phyloP scores from a whole-genome alignment of 768 basidiomycete genomes.

The Scleroderma bovista region DNA sequence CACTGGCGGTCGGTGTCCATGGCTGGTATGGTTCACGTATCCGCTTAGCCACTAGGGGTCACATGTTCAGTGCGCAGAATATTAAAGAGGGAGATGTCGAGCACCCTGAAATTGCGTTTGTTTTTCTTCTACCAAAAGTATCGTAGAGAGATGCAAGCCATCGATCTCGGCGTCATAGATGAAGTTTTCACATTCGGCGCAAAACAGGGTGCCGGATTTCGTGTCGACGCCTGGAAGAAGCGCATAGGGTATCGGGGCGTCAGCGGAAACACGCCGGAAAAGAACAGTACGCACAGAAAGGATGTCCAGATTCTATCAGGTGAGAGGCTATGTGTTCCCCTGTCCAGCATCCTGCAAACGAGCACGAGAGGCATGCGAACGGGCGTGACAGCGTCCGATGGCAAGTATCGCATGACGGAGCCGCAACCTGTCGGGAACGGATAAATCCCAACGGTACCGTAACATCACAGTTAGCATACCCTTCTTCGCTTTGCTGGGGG shows the following conservation, averaged over 20 bases:
- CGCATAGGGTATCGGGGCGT: neutral
- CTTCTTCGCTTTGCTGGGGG: slow-evolving; percentile 59
- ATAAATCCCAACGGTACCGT: neutral
- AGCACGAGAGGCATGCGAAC: slow-evolving; percentile 69
- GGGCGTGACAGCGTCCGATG: slow-evolving; percentile 51
- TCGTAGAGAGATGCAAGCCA: slow-evolving; percentile 36
- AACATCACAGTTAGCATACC: slow-evolving; percentile 33
- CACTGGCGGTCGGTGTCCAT: slow-evolving; percentile 43
- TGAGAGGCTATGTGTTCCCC: slow-evolving; percentile 54
- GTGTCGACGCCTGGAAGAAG: slow-evolving; percentile 58
- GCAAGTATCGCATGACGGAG: slow-evolving; percentile 64
- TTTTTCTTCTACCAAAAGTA: slow-evolving; percentile 55
- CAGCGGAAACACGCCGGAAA: neutral
- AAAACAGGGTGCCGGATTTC: slow-evolving; percentile 70
- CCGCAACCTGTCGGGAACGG: slow-evolving; percentile 36
- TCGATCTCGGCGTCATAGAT: slow-evolving; percentile 57
- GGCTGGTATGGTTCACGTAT: slow-evolving; percentile 42
- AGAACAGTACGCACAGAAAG: slow-evolving; percentile 50
- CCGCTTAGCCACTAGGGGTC: slow-evolving; percentile 31
- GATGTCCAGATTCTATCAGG: slow-evolving; percentile 51
- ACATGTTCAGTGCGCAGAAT: neutral
- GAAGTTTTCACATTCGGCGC: slow-evolving; percentile 69
- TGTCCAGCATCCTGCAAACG: slow-evolving; percentile 66
- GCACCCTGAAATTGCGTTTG: slow-evolving; percentile 56
- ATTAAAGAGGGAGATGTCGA: neutral